Percentiles rank a stretch among this genome's conserved stretches.
Conservation (phyloP, 148 eudicot species). For the Camellia granthamiana region DNA sequence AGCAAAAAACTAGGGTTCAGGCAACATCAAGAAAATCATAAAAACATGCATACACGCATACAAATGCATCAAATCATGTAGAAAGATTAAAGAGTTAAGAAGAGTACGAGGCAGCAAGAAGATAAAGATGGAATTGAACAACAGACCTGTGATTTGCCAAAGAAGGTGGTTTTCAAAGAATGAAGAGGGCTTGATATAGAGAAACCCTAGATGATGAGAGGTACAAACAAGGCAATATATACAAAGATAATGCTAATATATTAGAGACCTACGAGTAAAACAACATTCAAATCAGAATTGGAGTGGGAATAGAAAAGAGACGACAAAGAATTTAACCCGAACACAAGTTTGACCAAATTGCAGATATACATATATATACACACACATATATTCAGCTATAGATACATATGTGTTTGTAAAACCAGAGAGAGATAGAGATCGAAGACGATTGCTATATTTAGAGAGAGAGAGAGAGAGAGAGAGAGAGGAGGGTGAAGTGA, state of each 20-base stretch:
- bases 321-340: background rate
- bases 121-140: background rate
- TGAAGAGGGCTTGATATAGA: background rate
- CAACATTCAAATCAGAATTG: background rate
- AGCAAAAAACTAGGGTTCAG: background rate
- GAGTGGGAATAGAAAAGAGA: background rate
- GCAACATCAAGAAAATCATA: background rate
- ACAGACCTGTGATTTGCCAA: slow-evolving; percentile 1
- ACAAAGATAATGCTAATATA: background rate
- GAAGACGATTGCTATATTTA: too few relatives aligned
- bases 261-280: background rate
- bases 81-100: background rate
- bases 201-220: background rate
- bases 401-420: background rate
- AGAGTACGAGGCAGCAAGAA: background rate
- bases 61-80: background rate
- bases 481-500: too few relatives aligned
- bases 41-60: too few relatives aligned
- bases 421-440: too few relatives aligned
- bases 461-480: too few relatives aligned
- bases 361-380: background rate
- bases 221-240: background rate
- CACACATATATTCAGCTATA: too few relatives aligned
- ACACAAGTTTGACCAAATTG: background rate
- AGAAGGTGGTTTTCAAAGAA: background rate